These are phyloP conservation scores for Eucalyptus viminalis DNA, from an alignment of 345 rosid species.

Conservation along the genomic window DNA sequence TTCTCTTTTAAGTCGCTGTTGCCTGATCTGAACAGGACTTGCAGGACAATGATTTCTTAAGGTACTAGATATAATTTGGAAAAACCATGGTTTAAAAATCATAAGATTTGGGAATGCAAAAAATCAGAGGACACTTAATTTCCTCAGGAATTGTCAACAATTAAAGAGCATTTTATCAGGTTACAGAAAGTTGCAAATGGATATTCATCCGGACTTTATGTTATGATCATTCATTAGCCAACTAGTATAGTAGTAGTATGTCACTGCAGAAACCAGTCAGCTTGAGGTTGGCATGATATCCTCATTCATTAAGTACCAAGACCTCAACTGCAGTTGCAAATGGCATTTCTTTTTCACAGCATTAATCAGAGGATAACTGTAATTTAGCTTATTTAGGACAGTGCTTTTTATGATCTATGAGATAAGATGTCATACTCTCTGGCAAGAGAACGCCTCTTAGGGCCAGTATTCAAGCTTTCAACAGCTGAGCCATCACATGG, in stretches of 20 bases:
- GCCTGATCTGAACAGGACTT: not conserved
- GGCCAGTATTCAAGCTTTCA: constrained; percentile 37
- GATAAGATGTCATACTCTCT: constrained; percentile 46
- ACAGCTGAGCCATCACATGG: constrained; percentile 29
- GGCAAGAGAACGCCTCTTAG: constrained; percentile 60
- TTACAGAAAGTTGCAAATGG: not conserved
- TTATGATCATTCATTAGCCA: not conserved
- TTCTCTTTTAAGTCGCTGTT: not conserved
- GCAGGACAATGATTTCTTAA: not conserved
- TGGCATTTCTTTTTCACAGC: not conserved
- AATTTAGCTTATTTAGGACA: not conserved
- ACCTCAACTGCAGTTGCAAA: not conserved
- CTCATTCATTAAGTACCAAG: not conserved
- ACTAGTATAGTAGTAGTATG: not conserved
- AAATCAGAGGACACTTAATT: not conserved
- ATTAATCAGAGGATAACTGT: not conserved
- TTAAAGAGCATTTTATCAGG: not conserved
- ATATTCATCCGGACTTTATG: not conserved
- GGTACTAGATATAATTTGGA: not conserved
- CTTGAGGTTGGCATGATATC: not conserved
- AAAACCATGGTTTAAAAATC: not conserved
- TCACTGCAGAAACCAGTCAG: not conserved
- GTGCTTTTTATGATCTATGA: not conserved
- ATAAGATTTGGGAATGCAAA: not conserved
- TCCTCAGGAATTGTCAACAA: not conserved